phyloP scores from a whole-genome alignment of 2,329 filamentous ascomycete species.

The Decorospora gaudefroyi region DNA sequence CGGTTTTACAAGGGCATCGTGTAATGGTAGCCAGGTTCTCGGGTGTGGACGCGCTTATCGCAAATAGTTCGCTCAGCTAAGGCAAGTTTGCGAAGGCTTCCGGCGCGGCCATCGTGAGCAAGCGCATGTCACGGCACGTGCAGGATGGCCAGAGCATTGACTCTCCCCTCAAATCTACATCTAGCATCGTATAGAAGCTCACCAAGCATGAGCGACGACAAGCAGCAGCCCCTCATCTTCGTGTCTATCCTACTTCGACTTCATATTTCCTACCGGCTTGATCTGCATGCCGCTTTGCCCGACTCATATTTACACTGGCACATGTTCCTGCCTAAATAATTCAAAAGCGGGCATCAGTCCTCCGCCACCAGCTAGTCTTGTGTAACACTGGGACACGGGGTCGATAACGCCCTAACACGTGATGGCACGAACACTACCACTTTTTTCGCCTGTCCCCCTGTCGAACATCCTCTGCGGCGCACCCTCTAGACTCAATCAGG shows the following conservation, averaged over 20 bases:
- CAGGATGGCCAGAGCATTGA: neutral
- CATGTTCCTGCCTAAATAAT: neutral
- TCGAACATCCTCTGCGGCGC: neutral
- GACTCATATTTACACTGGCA: no score
- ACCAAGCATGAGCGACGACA: no score
- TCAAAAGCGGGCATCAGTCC: constrained; percentile 2
- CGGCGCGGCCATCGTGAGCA: constrained; percentile 1
- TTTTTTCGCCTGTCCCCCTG: constrained; percentile 6
- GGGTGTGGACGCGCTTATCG: neutral
- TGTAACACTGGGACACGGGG: constrained; percentile 4
- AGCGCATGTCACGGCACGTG: constrained; percentile 9
- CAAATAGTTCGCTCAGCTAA: constrained; percentile 4
- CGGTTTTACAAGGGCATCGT: neutral
- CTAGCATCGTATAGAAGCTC: neutral
- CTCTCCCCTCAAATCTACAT: constrained; percentile 4
- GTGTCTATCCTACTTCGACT: neutral
- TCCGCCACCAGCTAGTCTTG: constrained; percentile 1
- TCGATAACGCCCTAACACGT: constrained; percentile 9
- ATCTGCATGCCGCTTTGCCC: no score
- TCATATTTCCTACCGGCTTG: neutral
- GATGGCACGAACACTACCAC: constrained; percentile 4
- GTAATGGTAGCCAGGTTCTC: neutral
- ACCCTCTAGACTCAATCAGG: constrained; percentile 11
- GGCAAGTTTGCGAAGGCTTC: neutral
- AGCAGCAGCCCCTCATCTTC: neutral